These are phyloP conservation scores for Centella asiatica DNA, from an alignment of 129 eudicot genomes.

Conservation along the genomic window DNA sequence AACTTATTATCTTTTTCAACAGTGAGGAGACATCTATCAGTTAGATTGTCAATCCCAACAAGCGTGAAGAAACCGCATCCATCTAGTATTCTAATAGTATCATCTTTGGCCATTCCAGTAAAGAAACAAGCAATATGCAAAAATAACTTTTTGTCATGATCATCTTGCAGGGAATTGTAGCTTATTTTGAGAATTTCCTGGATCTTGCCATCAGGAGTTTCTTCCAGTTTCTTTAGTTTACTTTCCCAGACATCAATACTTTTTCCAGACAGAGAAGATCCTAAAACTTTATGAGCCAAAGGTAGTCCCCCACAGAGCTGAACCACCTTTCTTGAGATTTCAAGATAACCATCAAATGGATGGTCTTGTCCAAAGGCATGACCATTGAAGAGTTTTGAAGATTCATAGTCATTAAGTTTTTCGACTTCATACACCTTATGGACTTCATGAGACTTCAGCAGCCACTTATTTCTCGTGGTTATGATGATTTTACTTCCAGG, in stretches of 20 bases:
- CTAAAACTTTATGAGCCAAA: constrained; percentile 21
- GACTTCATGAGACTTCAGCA: constrained; percentile 5
- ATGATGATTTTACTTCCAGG: constrained; percentile 23
- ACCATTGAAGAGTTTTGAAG: constrained; percentile 16
- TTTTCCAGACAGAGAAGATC: constrained; percentile 8
- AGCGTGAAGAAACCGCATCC: constrained; percentile 11
- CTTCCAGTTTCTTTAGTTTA: constrained; percentile 2
- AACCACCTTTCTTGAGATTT: neutral
- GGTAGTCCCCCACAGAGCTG: constrained; percentile 23
- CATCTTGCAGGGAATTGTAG: constrained; percentile 9
- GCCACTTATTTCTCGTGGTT: constrained; percentile 16
- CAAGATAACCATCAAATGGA: constrained; percentile 1
- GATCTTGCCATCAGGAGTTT: neutral
- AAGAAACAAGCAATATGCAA: constrained; percentile 19
- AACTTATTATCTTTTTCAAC: constrained; percentile 18
- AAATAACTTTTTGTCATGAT: constrained; percentile 14
- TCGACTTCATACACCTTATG: constrained; percentile 5
- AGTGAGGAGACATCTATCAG: constrained; percentile 18
- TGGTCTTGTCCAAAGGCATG: constrained; percentile 19
- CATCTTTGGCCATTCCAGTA: constrained; percentile 16
- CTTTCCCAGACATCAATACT: neutral
- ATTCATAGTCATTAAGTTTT: constrained; percentile 10
- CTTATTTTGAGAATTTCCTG: constrained; percentile 4
- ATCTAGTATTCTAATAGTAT: constrained; percentile 19
- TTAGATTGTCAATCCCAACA: constrained; percentile 18